These are phyloP conservation scores for Sanghuangporus weigelae DNA, from an alignment of 1,284 basidiomycete species.

Conservation along the genomic window DNA sequence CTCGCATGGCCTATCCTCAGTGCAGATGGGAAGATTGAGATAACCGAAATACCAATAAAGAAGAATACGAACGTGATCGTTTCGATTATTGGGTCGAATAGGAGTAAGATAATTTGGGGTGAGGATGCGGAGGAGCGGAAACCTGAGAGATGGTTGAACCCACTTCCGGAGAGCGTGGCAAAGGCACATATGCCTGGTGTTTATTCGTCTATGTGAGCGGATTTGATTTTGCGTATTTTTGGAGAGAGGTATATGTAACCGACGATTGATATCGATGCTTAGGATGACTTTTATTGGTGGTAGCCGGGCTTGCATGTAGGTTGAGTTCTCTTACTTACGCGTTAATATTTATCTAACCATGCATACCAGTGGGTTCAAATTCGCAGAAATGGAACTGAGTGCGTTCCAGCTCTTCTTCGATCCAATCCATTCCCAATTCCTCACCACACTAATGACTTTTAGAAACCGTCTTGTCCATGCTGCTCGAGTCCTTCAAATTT, in stretches of 20 bases:
- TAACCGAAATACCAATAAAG: constrained; percentile 6
- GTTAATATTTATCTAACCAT: neutral
- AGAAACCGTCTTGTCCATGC: constrained; percentile 12
- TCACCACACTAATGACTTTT: neutral
- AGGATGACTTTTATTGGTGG: constrained; percentile 36
- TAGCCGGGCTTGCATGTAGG: constrained; percentile 31
- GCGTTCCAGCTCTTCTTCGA: neutral
- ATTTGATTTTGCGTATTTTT: neutral
- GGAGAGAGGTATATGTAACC: neutral
- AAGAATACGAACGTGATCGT: constrained; percentile 17
- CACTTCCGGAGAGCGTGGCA: constrained; percentile 17
- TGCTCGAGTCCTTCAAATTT: constrained; percentile 11
- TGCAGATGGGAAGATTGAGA: constrained; percentile 4
- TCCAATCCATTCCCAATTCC: neutral
- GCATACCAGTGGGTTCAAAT: constrained; percentile 13
- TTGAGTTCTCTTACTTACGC: neutral
- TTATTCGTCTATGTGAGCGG: constrained; percentile 31
- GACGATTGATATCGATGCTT: neutral
- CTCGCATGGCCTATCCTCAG: constrained; percentile 13
- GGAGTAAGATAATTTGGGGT: constrained; percentile 19
- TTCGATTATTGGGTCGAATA: constrained; percentile 14
- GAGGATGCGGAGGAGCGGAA: constrained; percentile 19
- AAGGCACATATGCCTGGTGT: constrained; percentile 30
- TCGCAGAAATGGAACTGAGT: constrained; percentile 15
- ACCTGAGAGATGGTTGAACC: constrained; percentile 13